Conservation (phyloP, 2,329 filamentous ascomycete species). For the Alternaria solani region DNA sequence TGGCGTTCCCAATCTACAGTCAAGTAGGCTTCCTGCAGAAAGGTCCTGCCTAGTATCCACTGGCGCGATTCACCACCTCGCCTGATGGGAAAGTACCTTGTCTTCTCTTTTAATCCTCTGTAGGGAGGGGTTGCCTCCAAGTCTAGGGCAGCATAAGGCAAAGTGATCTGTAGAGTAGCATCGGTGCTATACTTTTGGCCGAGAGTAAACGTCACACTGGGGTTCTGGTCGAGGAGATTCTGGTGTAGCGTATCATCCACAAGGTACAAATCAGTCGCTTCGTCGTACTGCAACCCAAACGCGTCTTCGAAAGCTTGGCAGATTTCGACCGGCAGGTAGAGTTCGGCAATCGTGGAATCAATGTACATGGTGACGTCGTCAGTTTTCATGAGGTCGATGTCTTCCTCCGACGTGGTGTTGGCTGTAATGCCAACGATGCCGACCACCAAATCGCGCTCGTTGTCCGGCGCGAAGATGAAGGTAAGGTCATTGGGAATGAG, state of each 20-base stretch:
- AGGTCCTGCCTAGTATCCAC: conserved; percentile 71
- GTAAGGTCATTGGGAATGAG: conserved; percentile 67
- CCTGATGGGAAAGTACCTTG: conserved; percentile 72
- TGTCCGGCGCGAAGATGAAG: conserved; percentile 65
- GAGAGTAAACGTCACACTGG: conserved; percentile 56
- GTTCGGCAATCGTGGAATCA: conserved; percentile 59
- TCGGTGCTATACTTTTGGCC: conserved; percentile 47
- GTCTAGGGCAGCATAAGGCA: conserved; percentile 62
- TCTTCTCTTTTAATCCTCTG: conserved; percentile 66
- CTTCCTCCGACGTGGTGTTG: conserved; percentile 37
- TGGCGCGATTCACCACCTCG: conserved; percentile 62
- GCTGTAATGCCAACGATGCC: conserved; percentile 57
- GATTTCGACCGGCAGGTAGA: conserved; percentile 60
- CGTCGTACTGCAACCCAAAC: conserved; percentile 72
- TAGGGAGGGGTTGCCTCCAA: conserved; percentile 57
- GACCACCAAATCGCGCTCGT: conserved; percentile 68
- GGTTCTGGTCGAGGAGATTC: conserved; percentile 54
- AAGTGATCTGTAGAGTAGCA: conserved; percentile 53
- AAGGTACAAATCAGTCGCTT: conserved; percentile 69
- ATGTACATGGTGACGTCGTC: conserved; percentile 55
- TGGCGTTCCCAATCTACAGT: conserved; percentile 59
- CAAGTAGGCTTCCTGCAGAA: conserved; percentile 72
- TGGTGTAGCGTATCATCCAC: conserved; percentile 66
- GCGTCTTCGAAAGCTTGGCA: conserved; percentile 71
- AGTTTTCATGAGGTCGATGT: conserved; percentile 48